phyloP scores from a whole-genome alignment of 306 rosid species.

The Spatholobus suberectus region DNA sequence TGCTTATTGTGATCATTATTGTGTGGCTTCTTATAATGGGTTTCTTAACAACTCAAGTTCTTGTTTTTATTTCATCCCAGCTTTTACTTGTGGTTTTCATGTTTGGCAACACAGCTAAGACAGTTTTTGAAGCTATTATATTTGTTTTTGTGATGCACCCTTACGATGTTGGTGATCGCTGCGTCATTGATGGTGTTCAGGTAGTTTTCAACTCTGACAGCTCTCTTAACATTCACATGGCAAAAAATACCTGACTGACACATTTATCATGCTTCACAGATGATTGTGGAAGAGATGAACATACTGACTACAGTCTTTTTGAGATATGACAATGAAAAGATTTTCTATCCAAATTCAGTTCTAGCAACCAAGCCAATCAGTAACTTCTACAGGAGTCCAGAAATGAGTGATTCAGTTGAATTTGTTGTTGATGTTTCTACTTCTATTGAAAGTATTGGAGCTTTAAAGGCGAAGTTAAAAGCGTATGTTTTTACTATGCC shows the following conservation, averaged over 20 bases:
- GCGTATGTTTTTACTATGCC: constrained; percentile 50
- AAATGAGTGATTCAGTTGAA: constrained; percentile 77
- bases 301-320: constrained; percentile 79
- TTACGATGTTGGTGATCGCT: constrained; percentile 87
- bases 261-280: constrained; percentile 49
- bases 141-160: constrained; percentile 94
- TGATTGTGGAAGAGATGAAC: constrained; percentile 95
- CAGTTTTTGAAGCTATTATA: constrained; percentile 84
- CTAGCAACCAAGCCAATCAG: constrained; percentile 82
- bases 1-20: constrained; percentile 54
- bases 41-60: constrained; percentile 70
- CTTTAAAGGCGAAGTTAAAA: constrained; percentile 66
- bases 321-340: constrained; percentile 83
- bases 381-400: constrained; percentile 90
- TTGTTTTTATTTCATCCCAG: constrained; percentile 84
- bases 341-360: constrained; percentile 84
- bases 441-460: constrained; percentile 70
- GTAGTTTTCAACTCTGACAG: constrained; percentile 49
- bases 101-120: constrained; percentile 79
- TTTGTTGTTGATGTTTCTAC: constrained; percentile 76
- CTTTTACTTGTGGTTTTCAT: constrained; percentile 70
- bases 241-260: constrained; percentile 17
- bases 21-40: constrained; percentile 81
- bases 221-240: background rate
- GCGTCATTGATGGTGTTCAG: constrained; percentile 91